A percentile compares a stretch with the other conserved stretches of the same genome.
Conservation (phyloP, 1,284 basidiomycete genomes). For the Phylloporus sp. region DNA sequence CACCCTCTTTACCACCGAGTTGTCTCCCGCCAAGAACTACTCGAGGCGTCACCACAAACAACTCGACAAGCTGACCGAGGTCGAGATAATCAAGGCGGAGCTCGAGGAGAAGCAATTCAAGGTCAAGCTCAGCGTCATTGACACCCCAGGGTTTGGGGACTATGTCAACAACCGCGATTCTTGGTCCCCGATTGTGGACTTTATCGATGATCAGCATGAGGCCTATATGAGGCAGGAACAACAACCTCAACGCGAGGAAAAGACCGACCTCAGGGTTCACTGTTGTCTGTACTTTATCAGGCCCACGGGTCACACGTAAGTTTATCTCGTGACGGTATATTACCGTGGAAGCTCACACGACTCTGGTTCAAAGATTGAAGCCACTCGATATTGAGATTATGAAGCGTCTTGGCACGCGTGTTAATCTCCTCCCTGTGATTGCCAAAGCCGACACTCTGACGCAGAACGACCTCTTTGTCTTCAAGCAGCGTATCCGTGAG, state of each 20-base stretch:
- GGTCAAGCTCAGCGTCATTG: conserved; percentile 98
- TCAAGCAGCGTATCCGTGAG: conserved; percentile 96
- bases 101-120: conserved; percentile 99
- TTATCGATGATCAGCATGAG: conserved; percentile 99
- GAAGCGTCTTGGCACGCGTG: conserved; percentile 93
- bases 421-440: conserved; percentile 96
- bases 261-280: conserved; percentile 95
- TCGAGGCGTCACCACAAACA: conserved; percentile 91
- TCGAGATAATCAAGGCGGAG: conserved; percentile 96
- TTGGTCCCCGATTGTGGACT: conserved; percentile 98
- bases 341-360: background rate
- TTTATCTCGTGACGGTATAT: conserved; percentile 1
- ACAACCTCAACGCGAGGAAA: conserved; percentile 92
- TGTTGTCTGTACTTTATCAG: conserved; percentile 98
- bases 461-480: conserved; percentile 87
- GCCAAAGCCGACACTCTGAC: conserved; percentile 97
- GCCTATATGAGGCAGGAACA: conserved; percentile 99
- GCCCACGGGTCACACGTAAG: conserved; percentile 94
- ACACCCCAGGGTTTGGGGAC: conserved; percentile 98
- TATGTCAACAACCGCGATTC: conserved; percentile 99
- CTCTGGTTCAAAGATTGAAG: conserved; percentile 71
- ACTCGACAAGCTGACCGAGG: conserved; percentile 98
- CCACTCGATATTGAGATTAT: conserved; percentile 99
- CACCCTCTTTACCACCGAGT: conserved; percentile 98
- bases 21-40: conserved; percentile 90